A percentile compares a stretch with the other conserved stretches of the same genome.
Evolutionary conservation across 1,139 yeast genomes (phyloP).

Genomic region (Yamadazyma spencermartinsiae): DNA sequence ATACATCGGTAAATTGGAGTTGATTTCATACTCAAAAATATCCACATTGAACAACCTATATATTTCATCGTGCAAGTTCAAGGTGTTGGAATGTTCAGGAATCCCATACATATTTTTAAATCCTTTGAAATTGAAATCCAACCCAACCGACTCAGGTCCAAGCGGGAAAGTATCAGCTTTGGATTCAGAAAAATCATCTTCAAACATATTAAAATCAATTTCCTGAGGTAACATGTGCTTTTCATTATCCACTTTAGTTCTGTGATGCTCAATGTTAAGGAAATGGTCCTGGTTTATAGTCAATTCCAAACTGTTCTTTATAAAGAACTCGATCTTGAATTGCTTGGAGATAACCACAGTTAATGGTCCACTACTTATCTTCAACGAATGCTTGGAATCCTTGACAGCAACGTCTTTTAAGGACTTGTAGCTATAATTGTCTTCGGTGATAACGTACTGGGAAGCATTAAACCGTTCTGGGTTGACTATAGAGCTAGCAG

Average conservation of each 20-base stretch:
- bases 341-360: slow-evolving; percentile 12
- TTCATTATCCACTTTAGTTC: slow-evolving; percentile 43
- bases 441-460: slow-evolving; percentile 2
- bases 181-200: slow-evolving; percentile 63
- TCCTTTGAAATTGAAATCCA: slow-evolving; percentile 67
- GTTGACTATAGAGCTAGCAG: slow-evolving; percentile 22
- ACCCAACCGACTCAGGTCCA: slow-evolving; percentile 89
- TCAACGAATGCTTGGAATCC: not conserved
- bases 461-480: slow-evolving; percentile 61
- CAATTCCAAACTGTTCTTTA: slow-evolving; percentile 48
- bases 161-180: slow-evolving; percentile 60
- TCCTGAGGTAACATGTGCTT: slow-evolving; percentile 54
- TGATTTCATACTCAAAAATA: slow-evolving; percentile 85
- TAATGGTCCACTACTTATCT: not conserved
- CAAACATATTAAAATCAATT: slow-evolving; percentile 55
- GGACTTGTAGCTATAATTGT: not conserved
- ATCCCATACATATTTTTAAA: slow-evolving; percentile 78
- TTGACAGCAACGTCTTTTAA: not conserved
- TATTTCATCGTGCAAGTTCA: slow-evolving; percentile 71
- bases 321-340: slow-evolving; percentile 53
- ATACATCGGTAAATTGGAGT: slow-evolving; percentile 86
- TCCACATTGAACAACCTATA: slow-evolving; percentile 90
- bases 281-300: slow-evolving; percentile 67
- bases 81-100: slow-evolving; percentile 90
- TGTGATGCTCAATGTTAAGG: slow-evolving; percentile 77